Base-by-base conservation (phyloP, 2,329 filamentous ascomycete species). In the Cytospora piceicola region DNA sequence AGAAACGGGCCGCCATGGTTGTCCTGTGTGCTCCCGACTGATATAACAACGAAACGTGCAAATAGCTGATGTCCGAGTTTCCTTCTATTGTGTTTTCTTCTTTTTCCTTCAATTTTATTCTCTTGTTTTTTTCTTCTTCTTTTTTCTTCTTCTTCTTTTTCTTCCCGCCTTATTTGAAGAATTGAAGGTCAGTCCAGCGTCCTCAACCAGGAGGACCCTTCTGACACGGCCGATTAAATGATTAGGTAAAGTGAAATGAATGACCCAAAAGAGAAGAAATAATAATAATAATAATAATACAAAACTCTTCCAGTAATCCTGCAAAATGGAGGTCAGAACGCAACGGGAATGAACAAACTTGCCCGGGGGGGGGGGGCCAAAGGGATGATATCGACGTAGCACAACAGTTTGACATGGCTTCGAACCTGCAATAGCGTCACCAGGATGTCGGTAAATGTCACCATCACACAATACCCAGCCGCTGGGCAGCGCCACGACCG, bases 1-100 rank as follows among this genome's bases (percentile, higher is more conserved):
- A 49, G 20, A 60, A 68, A 27, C 58, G 68, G 29, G 58, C 29
- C 2, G 67, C 68, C 71, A 72, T 72, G 29, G 11, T 56, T n/a
- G 29, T 42, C 0, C 8, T 72, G 39, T 22, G 20, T 54, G 0
- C n/a, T 24, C 24, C 42, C 24, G 27, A 17, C 42, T 17, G 51
- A 53, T 9, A 32, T 61, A 29, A 11, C 17, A 15, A 34, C 30
- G n/a, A 14, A 36, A 34, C 3, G 12, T 22, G 4, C n/a, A n/a
- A 9, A 22, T 54, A 32, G 58, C 22, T 49, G 39, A 1, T 42
- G 42, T n/a, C 17, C 7, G 27, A 29, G n/a, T n/a, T n/a, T 29
- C 27, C 27, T 29, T 29, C 3, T 29, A 3, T 29, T 29, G 27
- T 5, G 42, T 49, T 2, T 24, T 22, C 12, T 9, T 17, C n/a